Percentiles rank a stretch among this genome's conserved stretches.
phyloP scores from a whole-genome alignment of 2,329 filamentous ascomycete species.

The Calonectria hongkongensis region DNA sequence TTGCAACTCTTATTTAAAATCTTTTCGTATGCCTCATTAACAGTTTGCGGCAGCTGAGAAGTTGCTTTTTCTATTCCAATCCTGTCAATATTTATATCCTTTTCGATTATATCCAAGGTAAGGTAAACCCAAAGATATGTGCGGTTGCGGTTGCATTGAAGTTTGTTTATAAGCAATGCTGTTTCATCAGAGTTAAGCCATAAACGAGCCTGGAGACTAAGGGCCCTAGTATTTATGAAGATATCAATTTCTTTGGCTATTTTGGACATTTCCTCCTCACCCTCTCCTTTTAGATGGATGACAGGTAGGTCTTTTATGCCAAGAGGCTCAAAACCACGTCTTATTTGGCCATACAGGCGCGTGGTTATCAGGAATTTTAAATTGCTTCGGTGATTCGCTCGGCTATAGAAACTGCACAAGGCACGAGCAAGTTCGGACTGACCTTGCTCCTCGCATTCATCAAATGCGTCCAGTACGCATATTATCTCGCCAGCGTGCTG shows the following conservation, averaged over 20 bases:
- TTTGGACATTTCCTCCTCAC: no score
- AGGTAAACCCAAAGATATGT: conserved; percentile 56
- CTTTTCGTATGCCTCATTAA: conserved; percentile 54
- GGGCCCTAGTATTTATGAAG: no score
- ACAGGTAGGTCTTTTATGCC: no score
- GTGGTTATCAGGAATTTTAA: no score
- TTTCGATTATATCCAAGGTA: conserved; percentile 43
- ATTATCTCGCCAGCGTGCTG: conserved; percentile 51
- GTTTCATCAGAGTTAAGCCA: no score
- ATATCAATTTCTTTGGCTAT: no score
- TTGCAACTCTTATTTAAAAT: conserved; percentile 50
- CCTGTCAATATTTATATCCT: conserved; percentile 33
- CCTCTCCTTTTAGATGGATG: no score
- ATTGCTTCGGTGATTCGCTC: no score
- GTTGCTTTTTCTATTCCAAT: conserved; percentile 31
- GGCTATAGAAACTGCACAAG: conserved; percentile 54
- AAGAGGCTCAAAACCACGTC: no score
- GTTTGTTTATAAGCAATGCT: conserved; percentile 12
- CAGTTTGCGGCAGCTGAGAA: conserved; percentile 42
- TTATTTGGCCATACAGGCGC: no score
- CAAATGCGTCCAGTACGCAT: conserved; percentile 64
- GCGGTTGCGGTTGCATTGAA: conserved; percentile 42
- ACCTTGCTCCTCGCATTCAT: conserved; percentile 59
- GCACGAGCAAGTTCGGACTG: conserved; percentile 47
- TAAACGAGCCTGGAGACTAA: no score